These are phyloP conservation scores for Allium sativum DNA, from an alignment of 106 monocot species.

Conservation along the genomic window DNA sequence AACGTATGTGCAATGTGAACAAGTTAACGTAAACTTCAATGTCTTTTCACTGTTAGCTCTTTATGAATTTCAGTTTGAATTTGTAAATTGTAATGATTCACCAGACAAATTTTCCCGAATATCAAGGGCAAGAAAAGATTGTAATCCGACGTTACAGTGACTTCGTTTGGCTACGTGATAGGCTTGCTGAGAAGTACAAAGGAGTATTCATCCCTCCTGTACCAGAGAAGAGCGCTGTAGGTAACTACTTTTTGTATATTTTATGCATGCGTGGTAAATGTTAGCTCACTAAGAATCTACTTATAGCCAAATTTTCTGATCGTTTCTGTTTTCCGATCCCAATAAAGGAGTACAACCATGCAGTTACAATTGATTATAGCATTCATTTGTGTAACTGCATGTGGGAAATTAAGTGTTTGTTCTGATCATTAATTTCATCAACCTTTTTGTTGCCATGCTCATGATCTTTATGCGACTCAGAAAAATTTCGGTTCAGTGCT, in stretches of 20 bases:
- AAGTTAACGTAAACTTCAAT: no score
- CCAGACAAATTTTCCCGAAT: slow-evolving; percentile 73
- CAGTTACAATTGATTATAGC: not conserved
- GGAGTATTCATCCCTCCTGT: slow-evolving; percentile 94
- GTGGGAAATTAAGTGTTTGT: not conserved
- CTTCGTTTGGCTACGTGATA: slow-evolving; percentile 61
- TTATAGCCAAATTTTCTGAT: no score
- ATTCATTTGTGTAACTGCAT: not conserved
- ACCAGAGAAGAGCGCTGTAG: slow-evolving; percentile 98
- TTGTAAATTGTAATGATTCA: no score
- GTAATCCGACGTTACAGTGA: slow-evolving; percentile 72
- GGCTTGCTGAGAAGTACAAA: slow-evolving; percentile 73
- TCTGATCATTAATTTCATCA: not conserved
- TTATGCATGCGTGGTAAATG: no score
- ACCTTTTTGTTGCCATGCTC: not conserved
- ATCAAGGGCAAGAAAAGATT: slow-evolving; percentile 63
- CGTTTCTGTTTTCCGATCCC: no score
- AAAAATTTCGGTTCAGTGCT: slow-evolving; percentile 26
- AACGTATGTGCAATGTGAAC: no score
- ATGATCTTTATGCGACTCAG: slow-evolving; percentile 9
- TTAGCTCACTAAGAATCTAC: no score
- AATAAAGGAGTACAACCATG: not conserved
- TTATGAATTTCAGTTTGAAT: no score
- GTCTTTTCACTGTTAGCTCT: no score
- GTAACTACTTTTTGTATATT: slow-evolving; percentile 23